Base-by-base conservation (phyloP, 1,139 yeast species). In the Pichia sp. region DNA sequence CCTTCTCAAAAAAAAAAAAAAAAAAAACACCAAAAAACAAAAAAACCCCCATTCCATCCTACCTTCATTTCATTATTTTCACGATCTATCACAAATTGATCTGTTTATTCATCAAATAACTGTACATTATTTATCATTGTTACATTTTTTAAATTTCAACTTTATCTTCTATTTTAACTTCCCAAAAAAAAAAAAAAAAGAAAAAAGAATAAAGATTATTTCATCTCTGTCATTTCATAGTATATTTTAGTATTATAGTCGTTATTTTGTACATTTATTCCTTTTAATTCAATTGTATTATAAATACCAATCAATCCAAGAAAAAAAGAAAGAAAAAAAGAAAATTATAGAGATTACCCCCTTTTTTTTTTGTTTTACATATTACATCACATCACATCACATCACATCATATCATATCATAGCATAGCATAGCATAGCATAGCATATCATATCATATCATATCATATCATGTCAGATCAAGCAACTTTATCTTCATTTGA, bases 401-500 rank as follows among this genome's bases (percentile, higher is more conserved):
- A n/a, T n/a, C n/a, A n/a, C n/a, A n/a, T n/a, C n/a, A n/a, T n/a
- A n/a, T n/a, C n/a, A n/a, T n/a, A n/a, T n/a, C n/a, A n/a, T n/a
- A n/a, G n/a, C n/a, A n/a, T n/a, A n/a, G n/a, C n/a, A n/a, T n/a
- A n/a, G n/a, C n/a, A n/a, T n/a, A n/a, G n/a, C n/a, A n/a, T n/a
- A n/a, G n/a, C n/a, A n/a, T n/a, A n/a, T n/a, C n/a, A n/a, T n/a
- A n/a, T n/a, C n/a, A n/a, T n/a, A n/a, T n/a, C n/a, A 34, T 25
- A 34, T 18, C 15, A 13, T 12, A 34, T 25, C 24, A 62, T 63
- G 66, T 61, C 65, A 7, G 66, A 63, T 50, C 65, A 62, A 56
- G 57, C 65, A 20, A 61, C 66, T 18, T 40, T 61, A 34, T 63
- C 66, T 16, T 61, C 65, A 3, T 52, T 54, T 39, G 66, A 63